phyloP scores from a whole-genome alignment of 1,139 yeast species.

The Pichiaceae sp. region DNA sequence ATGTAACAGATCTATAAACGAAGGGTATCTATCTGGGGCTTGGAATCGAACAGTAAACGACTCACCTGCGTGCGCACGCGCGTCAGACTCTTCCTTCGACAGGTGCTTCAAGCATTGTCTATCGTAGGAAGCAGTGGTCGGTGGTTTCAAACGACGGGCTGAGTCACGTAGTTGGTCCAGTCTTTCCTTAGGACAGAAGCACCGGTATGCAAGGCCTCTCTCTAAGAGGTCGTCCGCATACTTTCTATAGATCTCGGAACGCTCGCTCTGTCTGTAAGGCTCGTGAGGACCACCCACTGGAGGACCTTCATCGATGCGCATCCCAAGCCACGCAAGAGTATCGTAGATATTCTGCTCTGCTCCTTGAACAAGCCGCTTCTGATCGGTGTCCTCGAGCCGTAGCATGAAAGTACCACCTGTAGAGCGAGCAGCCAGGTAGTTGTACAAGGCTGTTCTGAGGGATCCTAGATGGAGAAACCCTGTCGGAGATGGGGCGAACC shows the following conservation, averaged over 20 bases:
- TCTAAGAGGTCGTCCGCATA: slow-evolving; percentile 51
- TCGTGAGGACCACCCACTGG: slow-evolving; percentile 54
- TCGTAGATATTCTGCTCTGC: slow-evolving; percentile 80
- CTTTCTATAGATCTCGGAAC: slow-evolving; percentile 53
- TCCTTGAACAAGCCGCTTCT: slow-evolving; percentile 61
- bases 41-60: slow-evolving; percentile 48
- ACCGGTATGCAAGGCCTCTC: slow-evolving; percentile 71
- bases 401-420: slow-evolving; percentile 77
- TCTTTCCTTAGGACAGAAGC: slow-evolving; percentile 82
- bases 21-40: slow-evolving; percentile 64
- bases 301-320: slow-evolving; percentile 80
- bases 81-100: slow-evolving; percentile 31
- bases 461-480: slow-evolving; percentile 91
- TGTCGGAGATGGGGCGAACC: slow-evolving; percentile 98
- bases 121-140: slow-evolving; percentile 89
- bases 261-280: slow-evolving; percentile 80
- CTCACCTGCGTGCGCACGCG: slow-evolving; percentile 25
- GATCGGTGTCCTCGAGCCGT: slow-evolving; percentile 91
- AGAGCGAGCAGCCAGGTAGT: slow-evolving; percentile 69
- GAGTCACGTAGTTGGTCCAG: slow-evolving; percentile 57
- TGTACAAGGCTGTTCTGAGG: slow-evolving; percentile 84
- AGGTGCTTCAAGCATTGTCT: slow-evolving; percentile 54
- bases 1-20: slow-evolving; percentile 64
- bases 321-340: slow-evolving; percentile 69
- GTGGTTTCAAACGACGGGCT: slow-evolving; percentile 71